A percentile compares a stretch with the other conserved stretches of the same genome.
phyloP scores from a whole-genome alignment of 768 basidiomycete species.

The Russula compacta region DNA sequence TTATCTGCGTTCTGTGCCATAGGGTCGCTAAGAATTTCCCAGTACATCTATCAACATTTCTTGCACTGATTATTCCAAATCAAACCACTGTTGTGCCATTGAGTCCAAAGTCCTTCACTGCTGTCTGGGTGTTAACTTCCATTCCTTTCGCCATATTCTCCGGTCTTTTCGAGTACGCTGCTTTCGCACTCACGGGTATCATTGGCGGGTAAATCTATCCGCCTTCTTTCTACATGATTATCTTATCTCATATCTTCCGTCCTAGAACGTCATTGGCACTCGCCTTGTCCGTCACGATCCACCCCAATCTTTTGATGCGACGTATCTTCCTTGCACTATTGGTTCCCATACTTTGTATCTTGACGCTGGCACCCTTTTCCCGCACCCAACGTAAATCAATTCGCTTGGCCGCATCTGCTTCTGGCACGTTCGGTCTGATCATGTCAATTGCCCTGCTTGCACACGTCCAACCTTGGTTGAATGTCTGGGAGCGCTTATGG shows the following conservation, averaged over 20 bases:
- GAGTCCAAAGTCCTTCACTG: slow-evolving; percentile 43
- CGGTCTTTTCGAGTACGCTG: slow-evolving; percentile 46
- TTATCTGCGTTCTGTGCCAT: slow-evolving; percentile 5
- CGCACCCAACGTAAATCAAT: slow-evolving; percentile 38
- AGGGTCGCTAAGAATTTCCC: neutral
- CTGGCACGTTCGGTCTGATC: slow-evolving; percentile 49
- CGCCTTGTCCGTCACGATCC: slow-evolving; percentile 45
- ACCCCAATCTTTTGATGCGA: slow-evolving; percentile 43
- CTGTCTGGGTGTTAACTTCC: slow-evolving; percentile 49
- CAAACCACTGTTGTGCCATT: slow-evolving; percentile 37
- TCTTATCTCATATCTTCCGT: neutral
- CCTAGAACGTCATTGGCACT: slow-evolving; percentile 38
- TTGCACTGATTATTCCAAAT: slow-evolving; percentile 47
- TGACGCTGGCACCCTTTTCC: slow-evolving; percentile 39
- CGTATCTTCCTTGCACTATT: slow-evolving; percentile 34
- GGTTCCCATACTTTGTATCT: slow-evolving; percentile 31
- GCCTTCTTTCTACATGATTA: neutral
- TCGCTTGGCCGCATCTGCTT: slow-evolving; percentile 42
- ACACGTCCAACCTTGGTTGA: slow-evolving; percentile 43
- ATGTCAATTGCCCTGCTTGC: slow-evolving; percentile 47
- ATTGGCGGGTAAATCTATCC: slow-evolving; percentile 42
- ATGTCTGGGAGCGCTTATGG: slow-evolving; percentile 58
- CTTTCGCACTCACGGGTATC: slow-evolving; percentile 40
- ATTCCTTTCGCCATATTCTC: slow-evolving; percentile 40
- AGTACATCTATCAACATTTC: slow-evolving; percentile 55